Conservation (phyloP, 2,329 filamentous ascomycete genomes). For the Pleoardoris graminearum region DNA sequence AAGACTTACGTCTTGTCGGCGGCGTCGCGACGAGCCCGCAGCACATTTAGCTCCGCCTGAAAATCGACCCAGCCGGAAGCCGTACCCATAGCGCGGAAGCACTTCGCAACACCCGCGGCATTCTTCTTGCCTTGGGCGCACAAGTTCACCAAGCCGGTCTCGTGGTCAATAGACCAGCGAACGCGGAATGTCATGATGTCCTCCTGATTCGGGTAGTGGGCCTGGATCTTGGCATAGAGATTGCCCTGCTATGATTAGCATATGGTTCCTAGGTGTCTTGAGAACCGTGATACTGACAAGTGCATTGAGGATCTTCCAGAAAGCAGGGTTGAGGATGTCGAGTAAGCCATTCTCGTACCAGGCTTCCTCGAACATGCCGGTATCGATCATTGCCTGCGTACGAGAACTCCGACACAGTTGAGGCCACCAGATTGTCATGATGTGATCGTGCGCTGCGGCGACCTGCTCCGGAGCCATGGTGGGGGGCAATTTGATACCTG, state of each 20-base stretch:
- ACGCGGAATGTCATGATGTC: neutral
- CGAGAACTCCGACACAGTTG: neutral
- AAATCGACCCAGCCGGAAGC: conserved; percentile 4
- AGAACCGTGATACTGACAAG: conserved; percentile 5
- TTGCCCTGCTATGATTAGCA: conserved; percentile 1
- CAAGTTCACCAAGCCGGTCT: neutral
- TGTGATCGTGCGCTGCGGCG: neutral
- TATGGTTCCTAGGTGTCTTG: neutral
- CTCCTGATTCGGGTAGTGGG: neutral
- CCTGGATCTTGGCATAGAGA: conserved; percentile 4
- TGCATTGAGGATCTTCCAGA: conserved; percentile 6
- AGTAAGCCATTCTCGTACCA: conserved; percentile 10
- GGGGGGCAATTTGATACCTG: neutral
- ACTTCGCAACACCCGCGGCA: neutral
- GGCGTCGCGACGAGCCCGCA: conserved; percentile 1
- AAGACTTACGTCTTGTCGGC: conserved; percentile 4
- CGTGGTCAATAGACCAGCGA: neutral
- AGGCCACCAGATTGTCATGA: neutral
- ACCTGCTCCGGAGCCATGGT: neutral
- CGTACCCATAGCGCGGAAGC: conserved; percentile 6
- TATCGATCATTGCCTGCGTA: neutral
- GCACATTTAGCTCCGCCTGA: conserved; percentile 3
- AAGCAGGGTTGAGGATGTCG: conserved; percentile 3
- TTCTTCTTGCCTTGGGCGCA: neutral
- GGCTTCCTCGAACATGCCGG: conserved; percentile 8